phyloP scores from a whole-genome alignment of 805 yeast species.

The Soucietia sequanensis region DNA sequence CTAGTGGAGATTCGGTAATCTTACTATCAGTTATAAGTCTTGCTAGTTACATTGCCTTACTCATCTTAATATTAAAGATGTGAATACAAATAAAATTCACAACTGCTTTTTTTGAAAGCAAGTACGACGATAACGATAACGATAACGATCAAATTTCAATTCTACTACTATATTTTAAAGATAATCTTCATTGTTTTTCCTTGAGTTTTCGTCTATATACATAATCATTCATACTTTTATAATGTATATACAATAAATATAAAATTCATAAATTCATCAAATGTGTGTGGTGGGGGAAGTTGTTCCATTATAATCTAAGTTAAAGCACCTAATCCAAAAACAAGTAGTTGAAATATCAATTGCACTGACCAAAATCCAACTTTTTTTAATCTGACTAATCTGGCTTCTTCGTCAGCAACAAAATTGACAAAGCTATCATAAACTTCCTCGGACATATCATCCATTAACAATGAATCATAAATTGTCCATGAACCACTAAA shows the following conservation, averaged over 20 bases:
- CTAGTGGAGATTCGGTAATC: conserved; percentile 63
- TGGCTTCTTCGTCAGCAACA: conserved; percentile 81
- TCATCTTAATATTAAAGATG: conserved; percentile 49
- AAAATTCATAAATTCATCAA: too few relatives aligned
- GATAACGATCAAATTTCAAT: too few relatives aligned
- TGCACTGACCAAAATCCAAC: conserved; percentile 95
- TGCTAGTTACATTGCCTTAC: conserved; percentile 48
- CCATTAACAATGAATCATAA: conserved; percentile 88
- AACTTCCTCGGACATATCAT: conserved; percentile 83
- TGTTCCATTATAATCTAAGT: conserved; percentile 6
- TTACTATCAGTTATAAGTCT: conserved; percentile 50
- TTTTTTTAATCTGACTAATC: conserved; percentile 69
- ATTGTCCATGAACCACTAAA: conserved; percentile 97
- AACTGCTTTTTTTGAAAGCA: conserved; percentile 1
- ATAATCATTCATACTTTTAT: not conserved
- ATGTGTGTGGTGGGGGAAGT: too few relatives aligned
- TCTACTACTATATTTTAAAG: too few relatives aligned
- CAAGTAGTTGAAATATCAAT: conserved; percentile 71
- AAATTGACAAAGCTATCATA: conserved; percentile 88
- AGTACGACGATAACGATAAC: too few relatives aligned
- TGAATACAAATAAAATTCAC: conserved; percentile 14
- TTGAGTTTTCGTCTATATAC: too few relatives aligned
- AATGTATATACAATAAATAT: too few relatives aligned
- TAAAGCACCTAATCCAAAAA: conserved; percentile 76
- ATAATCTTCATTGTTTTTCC: too few relatives aligned